Base-by-base conservation (phyloP, 129 eudicot species). In the Flaveria ramosissima region DNA sequence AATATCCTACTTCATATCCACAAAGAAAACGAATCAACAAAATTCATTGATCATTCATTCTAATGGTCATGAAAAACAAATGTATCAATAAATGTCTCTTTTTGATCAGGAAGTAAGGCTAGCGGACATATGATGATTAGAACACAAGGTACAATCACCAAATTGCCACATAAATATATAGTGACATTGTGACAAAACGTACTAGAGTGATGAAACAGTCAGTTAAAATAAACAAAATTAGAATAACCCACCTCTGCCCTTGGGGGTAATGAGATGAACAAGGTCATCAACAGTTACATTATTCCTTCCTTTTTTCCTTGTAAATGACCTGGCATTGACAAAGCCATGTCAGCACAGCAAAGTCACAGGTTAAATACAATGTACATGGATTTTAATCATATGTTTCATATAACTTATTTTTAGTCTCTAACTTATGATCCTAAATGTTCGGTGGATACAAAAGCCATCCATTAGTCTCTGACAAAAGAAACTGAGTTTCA, bases 251-350 rank as follows among this genome's bases (percentile, higher is more conserved):
- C 97, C 96, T 92, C 97, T 89, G 63, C 96, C 96, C 71, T 89
- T 89, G 8, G 92, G 97, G 61, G 96, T 92, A n/a, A 92, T 86
- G 39, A 80, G 87, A 78, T 71, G 87, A 66, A 92, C 83, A 77
- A 92, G 96, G 47, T 92, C 98, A 79, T 88, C 90, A 39, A 86
- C 89, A 32, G 89, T 92, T 50, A 92, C 92, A 78, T 85, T 92
- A 72, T 84, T 84, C 84, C 96, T 87, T 70, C 92, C 97, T 74
- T 86, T 92, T 85, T 89, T 82, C 84, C 85, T 86, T 74, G 83
- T 78, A 71, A 80, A 80, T 45, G 85, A 83, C 85, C 90, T 86
- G 74, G 41, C 51, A 83, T 20, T 47, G 13, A 24, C 39, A 24
- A 60, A 61, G 60, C 17, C 66, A 21, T 56, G 30, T 7, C 30